phyloP scores from a whole-genome alignment of 192 early-diverging fungal species.

The Diversispora eburnea region DNA sequence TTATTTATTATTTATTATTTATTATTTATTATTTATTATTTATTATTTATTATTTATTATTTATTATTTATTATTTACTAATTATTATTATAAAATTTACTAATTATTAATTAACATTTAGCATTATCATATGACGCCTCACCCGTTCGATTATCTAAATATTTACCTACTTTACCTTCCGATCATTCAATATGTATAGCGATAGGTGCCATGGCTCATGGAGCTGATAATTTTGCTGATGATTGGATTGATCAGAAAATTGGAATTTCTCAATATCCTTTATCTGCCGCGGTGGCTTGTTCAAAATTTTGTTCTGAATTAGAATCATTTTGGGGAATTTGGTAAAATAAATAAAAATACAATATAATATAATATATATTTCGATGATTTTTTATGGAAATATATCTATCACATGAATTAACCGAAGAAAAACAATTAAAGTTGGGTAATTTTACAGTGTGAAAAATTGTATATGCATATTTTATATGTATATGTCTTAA shows the following conservation, averaged over 20 bases:
- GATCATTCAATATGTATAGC: conserved; percentile 85
- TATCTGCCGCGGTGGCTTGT: conserved; percentile 96
- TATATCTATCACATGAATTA: too few species aligned
- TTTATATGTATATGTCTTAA: too few species aligned
- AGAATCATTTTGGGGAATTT: conserved; percentile 88
- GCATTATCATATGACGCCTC: conserved; percentile 87
- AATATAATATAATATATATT: neutral
- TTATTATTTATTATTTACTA: too few species aligned
- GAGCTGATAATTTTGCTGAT: conserved; percentile 93
- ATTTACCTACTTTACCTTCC: conserved; percentile 72
- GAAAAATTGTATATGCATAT: too few species aligned
- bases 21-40: too few species aligned
- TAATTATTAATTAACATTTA: conserved; percentile 5
- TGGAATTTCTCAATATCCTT: conserved; percentile 92
- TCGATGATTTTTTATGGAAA: too few species aligned
- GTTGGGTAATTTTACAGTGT: too few species aligned
- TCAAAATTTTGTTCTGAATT: conserved; percentile 87
- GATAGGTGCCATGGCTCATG: conserved; percentile 96
- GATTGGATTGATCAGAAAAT: conserved; percentile 96
- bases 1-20: too few species aligned
- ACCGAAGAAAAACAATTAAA: too few species aligned
- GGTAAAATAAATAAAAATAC: conserved; percentile 44
- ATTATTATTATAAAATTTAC: neutral
- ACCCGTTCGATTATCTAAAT: conserved; percentile 77
- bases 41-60: too few species aligned